Base-by-base conservation (phyloP, 306 rosid genomes). In the Rosa lucieae region DNA sequence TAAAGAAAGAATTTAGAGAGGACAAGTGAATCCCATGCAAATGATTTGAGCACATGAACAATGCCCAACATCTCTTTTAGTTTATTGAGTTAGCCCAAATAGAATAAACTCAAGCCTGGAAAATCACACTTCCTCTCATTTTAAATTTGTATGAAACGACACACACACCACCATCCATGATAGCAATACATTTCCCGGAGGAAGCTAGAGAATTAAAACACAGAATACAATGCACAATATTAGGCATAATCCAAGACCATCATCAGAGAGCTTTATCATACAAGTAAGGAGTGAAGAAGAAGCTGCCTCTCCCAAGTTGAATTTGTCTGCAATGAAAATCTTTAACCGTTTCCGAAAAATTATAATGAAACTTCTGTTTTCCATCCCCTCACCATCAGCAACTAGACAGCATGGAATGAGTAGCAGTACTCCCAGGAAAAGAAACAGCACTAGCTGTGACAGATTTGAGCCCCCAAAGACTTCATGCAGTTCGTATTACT, bases 121-220 rank as follows among this genome's bases (percentile, higher is more conserved):
- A 82, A 73, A 72, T 70, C 77, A 79, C 83, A 79, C 78, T 46
- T 62, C 17, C 72, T 52, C 68, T 56, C 52, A 18, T 67, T 75
- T 84, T 80, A 76, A 40, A 65, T 80, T 40, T 49, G 83, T 61
- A 78, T 53, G 78, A 40, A 8, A 66, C 76, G 70, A 23, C 68
- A 47, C 69, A 84, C 79, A 87, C 86, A 84, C 69, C 84, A 83
- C 88, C 82, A 84, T 46, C 76, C 92, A 89, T 93, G 84, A 90
- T 90, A 85, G 82, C 93, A 68, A 80, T 89, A 49, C 97, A 88
- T 68, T 91, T 91, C 93, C 93, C 90, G 88, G 91, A 46, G 90
- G 71, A 14, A 65, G 35, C 15, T 32, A 65, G n/a, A 48, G 48
- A 72, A 62, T 14, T 39, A 67, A 81, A 78, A 75, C 80, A 78